A percentile compares a stretch with the other conserved stretches of the same genome.
Evolutionary conservation across 1,139 yeast genomes (phyloP).

Genomic region (Kurtzmaniella natalensis): DNA sequence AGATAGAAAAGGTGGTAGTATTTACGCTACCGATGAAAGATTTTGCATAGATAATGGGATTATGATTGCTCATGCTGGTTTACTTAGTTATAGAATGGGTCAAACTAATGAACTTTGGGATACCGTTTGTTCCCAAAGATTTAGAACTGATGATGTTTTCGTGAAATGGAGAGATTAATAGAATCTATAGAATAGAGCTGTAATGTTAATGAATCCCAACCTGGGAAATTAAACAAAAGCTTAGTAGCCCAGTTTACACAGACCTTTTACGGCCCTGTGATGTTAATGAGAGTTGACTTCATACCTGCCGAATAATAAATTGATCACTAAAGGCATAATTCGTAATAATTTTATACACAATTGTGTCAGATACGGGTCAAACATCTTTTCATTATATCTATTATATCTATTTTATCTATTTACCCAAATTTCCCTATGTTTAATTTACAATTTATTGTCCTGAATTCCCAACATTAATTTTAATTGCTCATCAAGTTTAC

Average conservation of each 20-base stretch:
- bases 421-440: too few species aligned
- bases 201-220: too few species aligned
- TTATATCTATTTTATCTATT: slow-evolving; percentile 1
- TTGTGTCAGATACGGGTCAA: slow-evolving; percentile 35
- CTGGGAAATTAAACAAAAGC: too few species aligned
- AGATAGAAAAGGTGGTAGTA: slow-evolving; percentile 75
- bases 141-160: slow-evolving; percentile 88
- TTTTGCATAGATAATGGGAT: slow-evolving; percentile 97
- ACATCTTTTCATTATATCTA: slow-evolving; percentile 13
- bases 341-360: neutral
- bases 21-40: slow-evolving; percentile 93
- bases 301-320: slow-evolving; percentile 20
- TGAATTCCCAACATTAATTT: too few species aligned
- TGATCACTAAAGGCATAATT: slow-evolving; percentile 9
- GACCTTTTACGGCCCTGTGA: neutral
- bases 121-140: slow-evolving; percentile 89
- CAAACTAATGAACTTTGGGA: slow-evolving; percentile 54
- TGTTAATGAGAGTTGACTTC: slow-evolving; percentile 1
- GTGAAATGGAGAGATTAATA: slow-evolving; percentile 80
- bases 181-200: slow-evolving; percentile 2
- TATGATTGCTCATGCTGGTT: slow-evolving; percentile 98
- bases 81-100: slow-evolving; percentile 82
- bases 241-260: too few species aligned
- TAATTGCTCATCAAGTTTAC: too few species aligned
- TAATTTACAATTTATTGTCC: neutral